These are phyloP conservation scores for Starmerella asiatica DNA, from an alignment of 805 yeast species.

Conservation along the genomic window DNA sequence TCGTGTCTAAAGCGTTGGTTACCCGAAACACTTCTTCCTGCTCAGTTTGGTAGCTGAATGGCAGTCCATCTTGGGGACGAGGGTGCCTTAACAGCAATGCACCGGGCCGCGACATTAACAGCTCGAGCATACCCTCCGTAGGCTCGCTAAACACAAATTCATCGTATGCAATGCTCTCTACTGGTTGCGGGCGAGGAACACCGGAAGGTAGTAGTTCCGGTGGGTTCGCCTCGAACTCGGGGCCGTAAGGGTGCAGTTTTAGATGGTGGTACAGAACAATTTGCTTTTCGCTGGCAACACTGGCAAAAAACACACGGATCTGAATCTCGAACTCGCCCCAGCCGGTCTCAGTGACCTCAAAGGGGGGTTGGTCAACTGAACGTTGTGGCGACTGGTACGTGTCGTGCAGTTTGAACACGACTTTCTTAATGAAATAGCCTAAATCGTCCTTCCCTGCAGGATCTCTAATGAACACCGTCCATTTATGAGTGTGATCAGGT, in stretches of 20 bases:
- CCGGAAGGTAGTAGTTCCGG: slow-evolving; percentile 17
- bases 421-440: slow-evolving; percentile 70
- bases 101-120: slow-evolving; percentile 41
- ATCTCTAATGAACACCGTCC: slow-evolving; percentile 85
- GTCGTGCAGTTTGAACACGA: slow-evolving; percentile 88
- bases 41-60: slow-evolving; percentile 40
- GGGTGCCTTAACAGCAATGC: slow-evolving; percentile 29
- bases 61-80: slow-evolving; percentile 21
- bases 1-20: slow-evolving; percentile 33
- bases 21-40: slow-evolving; percentile 50
- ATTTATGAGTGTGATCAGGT: slow-evolving; percentile 80
- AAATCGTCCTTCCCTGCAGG: slow-evolving; percentile 64
- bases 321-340: slow-evolving; percentile 99
- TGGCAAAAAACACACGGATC: slow-evolving; percentile 70
- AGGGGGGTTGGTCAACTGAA: slow-evolving; percentile 79
- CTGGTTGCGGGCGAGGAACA: slow-evolving; percentile 29
- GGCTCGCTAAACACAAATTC: slow-evolving; percentile 94
- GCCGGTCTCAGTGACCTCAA: slow-evolving; percentile 91
- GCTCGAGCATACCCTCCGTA: slow-evolving; percentile 72
- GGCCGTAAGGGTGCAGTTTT: slow-evolving; percentile 74
- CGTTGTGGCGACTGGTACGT: slow-evolving; percentile 83
- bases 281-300: slow-evolving; percentile 81
- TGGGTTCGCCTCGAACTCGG: slow-evolving; percentile 20
- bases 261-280: slow-evolving; percentile 76
- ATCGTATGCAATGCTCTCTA: slow-evolving; percentile 59